Evolutionary conservation across 441 rosid genomes (phyloP), one percentile per base, ranked within the genome.

Genomic region (Aquilaria agallochum): DNA sequence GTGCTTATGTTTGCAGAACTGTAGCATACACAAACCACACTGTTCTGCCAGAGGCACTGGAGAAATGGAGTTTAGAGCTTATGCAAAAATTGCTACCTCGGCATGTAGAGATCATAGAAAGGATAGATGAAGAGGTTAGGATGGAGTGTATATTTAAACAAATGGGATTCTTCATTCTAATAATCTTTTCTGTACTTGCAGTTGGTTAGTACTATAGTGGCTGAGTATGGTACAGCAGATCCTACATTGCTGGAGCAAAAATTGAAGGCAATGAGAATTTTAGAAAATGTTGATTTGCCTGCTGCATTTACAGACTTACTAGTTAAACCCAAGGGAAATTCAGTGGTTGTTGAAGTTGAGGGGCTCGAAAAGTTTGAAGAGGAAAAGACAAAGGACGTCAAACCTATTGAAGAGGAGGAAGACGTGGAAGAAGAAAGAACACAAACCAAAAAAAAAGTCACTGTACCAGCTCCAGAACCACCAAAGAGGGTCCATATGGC

Each of bases 1-100:
- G 56, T 67, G 56, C 51, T 46, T 33, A 50, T 64, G 67, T 11
- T 62, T 50, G 32, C 57, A 91, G 99, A 75, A 94, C 99, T 75
- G 80, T 84, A 74, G 99, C 97, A 49, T 94, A 94, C 78, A 94
- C 99, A 56, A 94, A 94, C 78, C 97, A 94, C 67, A 94, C 97
- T 48, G 95, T 94, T 64, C 75, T 94, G 65, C 99, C 99, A 8
- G 99, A 94, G 80, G 97, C 99, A 47, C 62, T 91, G 72, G 99
- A 94, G 85, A 94, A 94, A 77, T 94, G 99, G 99, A 94, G 97
- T 72, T 81, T 94, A 56, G 96, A 83, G 62, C 92, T 94, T 60
- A 82, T 91, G 92, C 80, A 81, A 81, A 81, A 89, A 73, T 59
- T 94, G 77, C 83, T 91, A 34, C 99, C 99, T 67, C 88, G 99